Base-by-base conservation (phyloP, 1,284 basidiomycete species). In the Spongiforma sp. region DNA sequence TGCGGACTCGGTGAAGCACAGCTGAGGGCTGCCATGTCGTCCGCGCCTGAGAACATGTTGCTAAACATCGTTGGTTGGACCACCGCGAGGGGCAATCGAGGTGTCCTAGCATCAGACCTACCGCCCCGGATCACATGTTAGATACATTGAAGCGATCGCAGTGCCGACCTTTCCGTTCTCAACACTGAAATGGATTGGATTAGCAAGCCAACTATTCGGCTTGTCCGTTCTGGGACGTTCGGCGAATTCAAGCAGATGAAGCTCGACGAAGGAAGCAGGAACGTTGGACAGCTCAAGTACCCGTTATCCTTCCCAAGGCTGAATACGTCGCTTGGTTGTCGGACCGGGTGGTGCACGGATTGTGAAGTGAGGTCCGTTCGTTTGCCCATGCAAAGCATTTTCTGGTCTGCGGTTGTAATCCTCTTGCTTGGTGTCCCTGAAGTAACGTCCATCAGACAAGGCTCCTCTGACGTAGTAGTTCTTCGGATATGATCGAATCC, bases 161-260 rank as follows among this genome's bases (percentile, higher is more conserved):
- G 60, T 2, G 8, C 0, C 59, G 50, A 21, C 24, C 61, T n/a
- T 21, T 4, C 11, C 26, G 9, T 17, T 55, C 50, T 5, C 5
- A n/a, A n/a, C n/a, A n/a, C 62, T 11, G 26, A 15, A 7, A 36
- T 43, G 26, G 57, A 26, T 4, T 6, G 5, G 1, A 19, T 68
- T 10, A 30, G 60, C 30, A 58, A 36, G 14, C 68, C 71, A n/a
- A 71, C 68, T 3, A 54, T 72, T 26, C 60, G 65, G 30, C 34
- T 71, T 28, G 61, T 72, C 12, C 46, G 56, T 26, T 7, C 62
- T 2, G 67, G 65, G 19, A 71, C 71, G 32, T 74, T 74, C 37
- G 43, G 57, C 19, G 65, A n/a, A 52, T 62, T 37, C 36, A 8
- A 15, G 36, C 36, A 37, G 36, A 9, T 37, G 36, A 37, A 37